Evolutionary conservation across 2,329 filamentous ascomycete species (phyloP), one percentile per base, ranked within the genome.

Genomic region (Tricladium varicosporioides): DNA sequence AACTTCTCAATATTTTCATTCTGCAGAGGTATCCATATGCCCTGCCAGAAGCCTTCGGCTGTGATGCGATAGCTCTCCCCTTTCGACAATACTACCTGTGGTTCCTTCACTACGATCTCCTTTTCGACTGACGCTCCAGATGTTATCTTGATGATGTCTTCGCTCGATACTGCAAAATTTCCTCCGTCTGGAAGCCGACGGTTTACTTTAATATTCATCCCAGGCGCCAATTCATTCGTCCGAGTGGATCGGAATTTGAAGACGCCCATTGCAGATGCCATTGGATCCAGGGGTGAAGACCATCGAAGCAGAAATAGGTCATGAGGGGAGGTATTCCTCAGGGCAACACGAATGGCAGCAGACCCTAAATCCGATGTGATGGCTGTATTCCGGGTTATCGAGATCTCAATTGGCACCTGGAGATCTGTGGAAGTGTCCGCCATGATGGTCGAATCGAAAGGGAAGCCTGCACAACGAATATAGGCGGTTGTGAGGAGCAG

Each of bases 221-320:
- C 60, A 32, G 58, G 57, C 1, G 63, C 63, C n/a, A 43, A 7
- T 9, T 48, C 22, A 10, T 57, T 56, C 0, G 54, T 60, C 10
- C 27, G 42, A 2, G 50, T 47, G 2, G 63, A 64, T 15, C 65
- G 66, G 45, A 74, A 66, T 36, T 70, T 68, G 51, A 75, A 70
- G 9, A 61, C 66, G 10, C 69, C 66, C 45, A 71, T 58, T 0
- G 67, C 53, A 2, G 72, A 51, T 5, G 71, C 72, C 5, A 59
- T 61, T 5, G 64, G 58, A 51, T 75, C 74, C 2, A 75, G 63
- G 1, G 72, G 73, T 5, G 66, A 72, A 2, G 65, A 68, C 73
- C 73, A 76, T 58, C 62, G 67, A 2, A 76, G 62, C 5, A 76
- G 45, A 0, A 69, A 74, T 13, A 74, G 54, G 13, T 68, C 54